Base-by-base conservation (phyloP, 2,329 filamentous ascomycete species). In the Herpotrichia juniperi region DNA sequence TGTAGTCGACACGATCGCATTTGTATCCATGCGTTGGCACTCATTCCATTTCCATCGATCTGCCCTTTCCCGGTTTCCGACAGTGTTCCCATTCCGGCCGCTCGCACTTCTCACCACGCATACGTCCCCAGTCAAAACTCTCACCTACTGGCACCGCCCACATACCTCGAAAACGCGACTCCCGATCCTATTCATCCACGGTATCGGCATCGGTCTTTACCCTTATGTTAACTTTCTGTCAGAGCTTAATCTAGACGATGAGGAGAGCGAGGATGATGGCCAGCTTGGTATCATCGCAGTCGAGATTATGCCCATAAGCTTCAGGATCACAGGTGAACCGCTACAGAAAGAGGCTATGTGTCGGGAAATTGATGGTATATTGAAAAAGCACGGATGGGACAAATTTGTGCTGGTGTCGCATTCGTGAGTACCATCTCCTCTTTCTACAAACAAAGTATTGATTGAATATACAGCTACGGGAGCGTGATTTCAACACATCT, bases 121-220 rank as follows among this genome's bases (percentile, higher is more conserved):
- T 24, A 71, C 64, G 24, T 86, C 84, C 1, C 75, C 78, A 8
- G 78, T 78, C 8, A 59, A 71, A 4, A 68, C 71, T 8, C 58
- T 87, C 11, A 79, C 80, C 46, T 89, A 89, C 73, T 89, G 84
- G 83, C 74, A 85, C 60, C 79, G 81, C 3, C 82, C 82, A 8
- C 86, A 88, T 63, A 81, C 76, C 1, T 84, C 82, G 1, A 77
- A 77, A 43, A 80, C 73, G 2, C 74, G 75, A 37, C 69, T 80
- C 0, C 87, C 87, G 0, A 69, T 89, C 10, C 66, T 89, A 2
- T 88, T 88, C 67, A 75, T 88, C 43, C 87, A 89, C 58, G 87
- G 87, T 8, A 87, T 88, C 43, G 86, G 86, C 21, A 76, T 89
- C 53, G 87, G 87, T 0, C 78, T 89, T 2, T 81, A 81, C 66